Evolutionary conservation across 768 basidiomycete species (phyloP).

Genomic region (Kwoniella dendrophila): DNA sequence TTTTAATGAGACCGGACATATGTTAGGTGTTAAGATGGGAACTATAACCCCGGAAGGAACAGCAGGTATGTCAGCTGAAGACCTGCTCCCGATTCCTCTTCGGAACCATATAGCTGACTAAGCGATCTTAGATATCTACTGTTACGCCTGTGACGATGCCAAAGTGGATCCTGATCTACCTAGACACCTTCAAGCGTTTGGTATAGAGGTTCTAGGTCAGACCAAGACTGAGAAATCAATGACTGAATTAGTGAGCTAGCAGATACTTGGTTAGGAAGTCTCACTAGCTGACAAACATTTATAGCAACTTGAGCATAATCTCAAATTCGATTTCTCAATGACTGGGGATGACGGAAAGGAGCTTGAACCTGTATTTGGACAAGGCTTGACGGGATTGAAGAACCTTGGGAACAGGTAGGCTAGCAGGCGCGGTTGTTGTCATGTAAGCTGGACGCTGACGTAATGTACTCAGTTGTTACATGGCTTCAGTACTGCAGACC

Average conservation of each 20-base stretch:
- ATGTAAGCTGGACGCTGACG: background rate
- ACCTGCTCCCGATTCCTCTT: background rate
- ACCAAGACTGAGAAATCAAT: conserved; percentile 94
- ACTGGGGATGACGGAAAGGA: conserved; percentile 83
- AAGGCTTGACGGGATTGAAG: conserved; percentile 80
- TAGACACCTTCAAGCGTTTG: conserved; percentile 74
- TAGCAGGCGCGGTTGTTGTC: background rate
- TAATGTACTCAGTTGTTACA: conserved; percentile 74
- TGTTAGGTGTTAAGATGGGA: conserved; percentile 86
- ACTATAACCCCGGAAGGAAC: conserved; percentile 94
- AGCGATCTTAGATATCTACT: conserved; percentile 73
- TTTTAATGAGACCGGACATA: conserved; percentile 70
- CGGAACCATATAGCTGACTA: conserved; percentile 7
- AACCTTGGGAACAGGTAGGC: conserved; percentile 87
- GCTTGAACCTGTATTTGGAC: conserved; percentile 82
- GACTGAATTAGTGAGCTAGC: conserved; percentile 77
- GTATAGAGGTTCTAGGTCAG: conserved; percentile 78
- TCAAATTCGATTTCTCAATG: conserved; percentile 90
- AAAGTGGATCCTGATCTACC: conserved; percentile 75
- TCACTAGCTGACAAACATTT: conserved; percentile 10
- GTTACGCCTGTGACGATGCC: conserved; percentile 85
- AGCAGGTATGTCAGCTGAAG: conserved; percentile 67
- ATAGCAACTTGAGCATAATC: conserved; percentile 94
- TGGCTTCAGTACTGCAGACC: conserved; percentile 88
- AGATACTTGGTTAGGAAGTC: background rate